Evolutionary conservation across 2,329 filamentous ascomycete species (phyloP).

Genomic region (Exophiala bonariae): DNA sequence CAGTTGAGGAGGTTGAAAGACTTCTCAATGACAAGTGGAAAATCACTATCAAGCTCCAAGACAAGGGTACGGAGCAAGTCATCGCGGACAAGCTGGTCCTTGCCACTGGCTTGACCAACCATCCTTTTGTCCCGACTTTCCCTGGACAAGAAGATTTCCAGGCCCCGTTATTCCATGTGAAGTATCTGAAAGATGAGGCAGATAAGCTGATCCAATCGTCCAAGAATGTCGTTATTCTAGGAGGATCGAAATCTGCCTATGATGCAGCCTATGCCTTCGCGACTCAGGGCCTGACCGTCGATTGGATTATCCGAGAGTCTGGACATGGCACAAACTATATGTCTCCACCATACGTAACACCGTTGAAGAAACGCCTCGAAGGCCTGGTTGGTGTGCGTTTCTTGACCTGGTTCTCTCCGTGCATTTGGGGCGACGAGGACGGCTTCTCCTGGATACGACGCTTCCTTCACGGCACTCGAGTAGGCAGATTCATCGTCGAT

Average conservation of each 20-base stretch:
- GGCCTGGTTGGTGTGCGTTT: slow-evolving; percentile 66
- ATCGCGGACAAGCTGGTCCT: slow-evolving; percentile 55
- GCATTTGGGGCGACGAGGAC: slow-evolving; percentile 64
- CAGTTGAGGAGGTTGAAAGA: slow-evolving; percentile 51
- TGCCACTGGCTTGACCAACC: slow-evolving; percentile 61
- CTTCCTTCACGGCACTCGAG: slow-evolving; percentile 52
- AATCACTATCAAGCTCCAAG: slow-evolving; percentile 25
- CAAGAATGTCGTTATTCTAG: slow-evolving; percentile 54
- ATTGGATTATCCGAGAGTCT: slow-evolving; percentile 58
- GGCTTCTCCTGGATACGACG: slow-evolving; percentile 39
- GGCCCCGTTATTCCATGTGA: slow-evolving; percentile 57
- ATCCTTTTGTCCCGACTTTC: slow-evolving; percentile 56
- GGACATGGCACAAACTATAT: slow-evolving; percentile 61
- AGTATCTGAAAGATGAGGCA: slow-evolving; percentile 49
- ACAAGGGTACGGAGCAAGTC: slow-evolving; percentile 25
- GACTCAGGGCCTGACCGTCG: slow-evolving; percentile 53
- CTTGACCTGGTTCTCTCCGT: slow-evolving; percentile 73
- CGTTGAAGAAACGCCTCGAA: slow-evolving; percentile 66
- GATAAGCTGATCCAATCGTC: slow-evolving; percentile 32
- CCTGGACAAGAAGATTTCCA: slow-evolving; percentile 51
- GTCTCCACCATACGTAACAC: slow-evolving; percentile 62
- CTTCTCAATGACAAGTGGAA: slow-evolving; percentile 38
- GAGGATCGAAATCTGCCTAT: slow-evolving; percentile 62
- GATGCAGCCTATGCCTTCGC: slow-evolving; percentile 63
- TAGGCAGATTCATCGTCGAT: slow-evolving; percentile 49